Base-by-base conservation (phyloP, 225 moss, liverwort and hornwort genomes). In the Takakia lepidozioides region DNA sequence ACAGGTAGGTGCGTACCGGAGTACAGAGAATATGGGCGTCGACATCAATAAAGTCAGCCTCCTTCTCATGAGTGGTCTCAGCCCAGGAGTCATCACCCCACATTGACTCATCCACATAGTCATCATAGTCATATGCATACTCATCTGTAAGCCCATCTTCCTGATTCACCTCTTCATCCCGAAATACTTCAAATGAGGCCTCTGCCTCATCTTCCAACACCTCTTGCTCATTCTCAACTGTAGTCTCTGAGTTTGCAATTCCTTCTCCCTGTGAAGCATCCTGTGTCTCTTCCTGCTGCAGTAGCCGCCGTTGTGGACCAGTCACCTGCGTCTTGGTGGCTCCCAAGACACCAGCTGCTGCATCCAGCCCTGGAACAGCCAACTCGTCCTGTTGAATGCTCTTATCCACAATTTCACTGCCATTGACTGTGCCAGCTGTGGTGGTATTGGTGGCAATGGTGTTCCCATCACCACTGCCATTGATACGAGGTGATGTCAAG, bases 21-120 rank as follows among this genome's bases (percentile, higher is more conserved):
- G 98, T 98, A 60, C 85, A 69, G 50, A 98, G 91, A 63, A 98
- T 91, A 58, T 98, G 98, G 20, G 91, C 57, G 48, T 98, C 91
- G 10, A 98, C 83, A 38, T 91, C 75, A 37, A 91, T 71, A 49
- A 52, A 79, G 36, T 98, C 68, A 54, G 75, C 67, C 56, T 74
- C 56, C 48, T 72, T 83, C 25, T 59, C 58, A 67, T 88, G 91
- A 63, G 44, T 66, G n/a, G 51, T 65, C 68, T 74, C 75, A 55
- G 73, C 67, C 87, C 87, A 98, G n/a, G 83, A 80, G 27, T 91
- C 85, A 29, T 98, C 81, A 25, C 64, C 81, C 98, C 98, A 98
- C 98, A 98, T 87, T 3, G 74, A 83, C 59, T 87, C 98, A 65
- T 98, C 87, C 47, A 91, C 82, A 40, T 98, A 98, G 43, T 98